Base-by-base conservation (phyloP, 23 red algal genomes). In the Gracilaria domingensis region DNA sequence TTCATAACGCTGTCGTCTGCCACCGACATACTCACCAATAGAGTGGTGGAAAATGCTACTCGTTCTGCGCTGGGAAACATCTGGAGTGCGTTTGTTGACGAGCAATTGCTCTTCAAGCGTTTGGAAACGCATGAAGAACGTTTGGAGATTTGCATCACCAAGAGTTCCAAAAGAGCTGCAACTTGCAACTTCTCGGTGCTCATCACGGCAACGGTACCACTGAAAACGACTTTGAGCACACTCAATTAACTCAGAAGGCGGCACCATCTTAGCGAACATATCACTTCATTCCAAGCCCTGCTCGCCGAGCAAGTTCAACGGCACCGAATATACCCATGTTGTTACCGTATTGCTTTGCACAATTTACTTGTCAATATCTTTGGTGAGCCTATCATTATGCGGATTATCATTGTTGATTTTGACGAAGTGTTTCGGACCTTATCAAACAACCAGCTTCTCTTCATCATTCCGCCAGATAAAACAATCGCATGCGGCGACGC, bases 401-500 rank as follows among this genome's bases (percentile, higher is more conserved):
- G 91, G 72, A n/a, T 98, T 95, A 3, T 87, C 96, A 36, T 94
- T 82, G 40, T 93, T 89, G 40, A 94, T 47, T 8, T 66, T 51
- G 26, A 42, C 40, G 47, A 92, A 88, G 14, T 90, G 38, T 4
- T 11, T 12, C 92, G 79, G 60, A 98, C 73, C 37, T 90, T 86
- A 1, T 88, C 75, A 49, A 98, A 77, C 18, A 98, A 56, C n/a
- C 49, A 71, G 29, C 25, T 39, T 58, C 97, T 69, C 70, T 99
- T 94, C 76, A 96, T 78, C 12, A 99, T 80, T 17, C 97, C 97
- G 21, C 97, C 97, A 3, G 85, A 89, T 17, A 99, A 75, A 23
- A 99, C 93, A 39, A 99, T 96, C 14, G 94, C 33, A 29, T 99
- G 91, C 51, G 97, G 97, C 13, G 93, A 95, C 2, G 95, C 77